Evolutionary conservation across 164 flowering plant species (phyloP).

Genomic region (Vitis cinerea): DNA sequence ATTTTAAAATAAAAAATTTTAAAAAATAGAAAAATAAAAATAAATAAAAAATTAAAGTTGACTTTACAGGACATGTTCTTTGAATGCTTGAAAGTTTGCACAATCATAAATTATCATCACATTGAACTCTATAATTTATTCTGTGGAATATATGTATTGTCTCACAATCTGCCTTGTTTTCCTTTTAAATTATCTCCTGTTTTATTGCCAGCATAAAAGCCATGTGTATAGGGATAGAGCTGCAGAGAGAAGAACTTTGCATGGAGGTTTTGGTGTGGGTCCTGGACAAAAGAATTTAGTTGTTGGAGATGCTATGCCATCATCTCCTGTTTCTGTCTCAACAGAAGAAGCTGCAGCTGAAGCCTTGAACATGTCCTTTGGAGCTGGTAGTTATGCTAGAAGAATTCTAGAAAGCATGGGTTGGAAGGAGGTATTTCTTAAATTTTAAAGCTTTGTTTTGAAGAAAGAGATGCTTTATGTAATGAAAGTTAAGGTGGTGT

Average conservation of each 20-base stretch:
- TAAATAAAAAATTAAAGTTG: neutral
- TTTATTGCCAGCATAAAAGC: slow-evolving; percentile 34
- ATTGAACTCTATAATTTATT: no score
- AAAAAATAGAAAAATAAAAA: no score
- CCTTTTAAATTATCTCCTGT: neutral
- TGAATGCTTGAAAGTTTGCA: neutral
- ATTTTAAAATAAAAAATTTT: no score
- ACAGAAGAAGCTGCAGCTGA: slow-evolving; percentile 68
- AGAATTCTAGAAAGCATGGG: slow-evolving; percentile 86
- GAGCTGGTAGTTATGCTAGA: slow-evolving; percentile 83
- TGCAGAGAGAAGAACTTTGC: slow-evolving; percentile 90
- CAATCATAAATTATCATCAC: neutral
- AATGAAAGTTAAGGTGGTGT: neutral
- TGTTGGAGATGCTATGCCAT: slow-evolving; percentile 18
- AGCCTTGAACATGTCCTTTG: slow-evolving; percentile 75
- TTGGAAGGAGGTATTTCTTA: slow-evolving; percentile 85
- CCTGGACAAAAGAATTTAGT: slow-evolving; percentile 74
- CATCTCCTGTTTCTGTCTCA: slow-evolving; percentile 30
- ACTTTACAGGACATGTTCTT: neutral
- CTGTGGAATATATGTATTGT: neutral
- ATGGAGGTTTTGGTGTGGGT: slow-evolving; percentile 85
- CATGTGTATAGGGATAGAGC: slow-evolving; percentile 77
- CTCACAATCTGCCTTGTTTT: neutral
- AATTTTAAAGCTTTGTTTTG: neutral
- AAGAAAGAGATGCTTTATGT: neutral